A percentile compares a stretch with the other conserved stretches of the same genome.
These are phyloP conservation scores for Cochlearia excelsa DNA, from an alignment of 345 rosid species.

Conservation along the genomic window DNA sequence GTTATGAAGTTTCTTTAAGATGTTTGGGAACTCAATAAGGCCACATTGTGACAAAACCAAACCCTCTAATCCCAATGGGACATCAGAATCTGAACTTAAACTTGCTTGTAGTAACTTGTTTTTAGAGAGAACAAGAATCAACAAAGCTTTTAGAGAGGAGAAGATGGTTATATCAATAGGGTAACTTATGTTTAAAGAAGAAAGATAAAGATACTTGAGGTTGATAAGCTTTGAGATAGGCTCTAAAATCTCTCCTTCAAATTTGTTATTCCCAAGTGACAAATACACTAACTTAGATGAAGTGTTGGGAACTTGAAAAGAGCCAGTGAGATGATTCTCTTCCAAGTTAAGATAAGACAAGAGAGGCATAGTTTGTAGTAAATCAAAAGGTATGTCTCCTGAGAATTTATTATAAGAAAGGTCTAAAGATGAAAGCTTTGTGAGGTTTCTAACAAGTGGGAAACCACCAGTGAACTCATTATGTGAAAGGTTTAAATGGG, in stretches of 20 bases:
- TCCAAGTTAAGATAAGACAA: conserved; percentile 1
- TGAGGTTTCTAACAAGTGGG: not conserved
- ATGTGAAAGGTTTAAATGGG: not conserved
- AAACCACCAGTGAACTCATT: conserved; percentile 26
- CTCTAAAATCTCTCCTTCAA: not conserved
- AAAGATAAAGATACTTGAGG: not conserved
- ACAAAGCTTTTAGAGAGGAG: not conserved
- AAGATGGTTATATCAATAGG: not conserved
- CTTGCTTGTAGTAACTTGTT: not conserved
- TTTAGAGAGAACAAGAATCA: not conserved
- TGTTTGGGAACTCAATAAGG: not conserved
- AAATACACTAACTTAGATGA: not conserved
- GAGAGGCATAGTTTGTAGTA: conserved; percentile 2
- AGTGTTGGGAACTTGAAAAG: not conserved
- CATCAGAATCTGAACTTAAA: not conserved
- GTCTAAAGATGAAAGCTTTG: not conserved
- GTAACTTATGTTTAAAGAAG: not conserved
- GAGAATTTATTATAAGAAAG: not conserved
- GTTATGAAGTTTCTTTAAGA: not conserved
- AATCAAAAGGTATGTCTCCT: conserved; percentile 14
- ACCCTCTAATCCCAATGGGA: not conserved
- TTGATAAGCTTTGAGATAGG: not conserved
- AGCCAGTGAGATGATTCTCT: not conserved
- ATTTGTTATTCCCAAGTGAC: not conserved
- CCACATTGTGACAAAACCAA: not conserved